These are phyloP conservation scores for Brassica juncea DNA, from an alignment of 345 rosid species.

Conservation along the genomic window DNA sequence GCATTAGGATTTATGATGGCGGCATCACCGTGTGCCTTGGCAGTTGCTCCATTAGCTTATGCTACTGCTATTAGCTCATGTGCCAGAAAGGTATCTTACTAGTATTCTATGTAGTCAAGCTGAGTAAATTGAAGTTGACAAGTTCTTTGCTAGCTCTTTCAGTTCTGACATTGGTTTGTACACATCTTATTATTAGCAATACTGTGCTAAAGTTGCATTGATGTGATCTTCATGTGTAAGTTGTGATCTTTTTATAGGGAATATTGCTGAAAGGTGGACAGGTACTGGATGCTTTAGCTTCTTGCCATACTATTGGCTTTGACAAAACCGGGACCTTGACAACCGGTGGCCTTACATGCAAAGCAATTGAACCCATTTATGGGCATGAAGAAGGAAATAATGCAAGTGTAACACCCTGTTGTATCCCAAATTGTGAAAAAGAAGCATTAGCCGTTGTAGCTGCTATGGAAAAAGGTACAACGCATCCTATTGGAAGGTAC, in stretches of 20 bases:
- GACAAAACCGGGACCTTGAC: conserved; percentile 97
- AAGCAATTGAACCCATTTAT: conserved; percentile 87
- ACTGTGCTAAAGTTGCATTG: neutral
- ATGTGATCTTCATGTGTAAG: neutral
- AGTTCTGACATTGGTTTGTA: neutral
- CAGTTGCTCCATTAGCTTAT: conserved; percentile 1
- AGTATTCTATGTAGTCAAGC: neutral
- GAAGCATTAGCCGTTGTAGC: conserved; percentile 98
- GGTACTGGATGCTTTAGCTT: conserved; percentile 80
- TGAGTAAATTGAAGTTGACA: neutral
- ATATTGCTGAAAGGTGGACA: conserved; percentile 92
- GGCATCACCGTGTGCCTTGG: neutral
- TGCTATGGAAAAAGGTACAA: conserved; percentile 97
- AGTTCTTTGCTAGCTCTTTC: neutral
- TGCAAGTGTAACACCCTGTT: conserved; percentile 50
- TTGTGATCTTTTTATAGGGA: conserved; percentile 50
- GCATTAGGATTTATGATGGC: neutral
- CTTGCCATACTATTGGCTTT: conserved; percentile 85
- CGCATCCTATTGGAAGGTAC: conserved; percentile 96
- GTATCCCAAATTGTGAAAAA: conserved; percentile 74
- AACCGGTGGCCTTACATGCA: conserved; percentile 90
- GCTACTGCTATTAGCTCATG: neutral
- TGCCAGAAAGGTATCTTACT: neutral
- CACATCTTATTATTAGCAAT: neutral
- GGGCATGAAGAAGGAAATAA: conserved; percentile 56